Base-by-base conservation (phyloP, 2,329 filamentous ascomycete species). In the Pseudogymnoascus sp. region DNA sequence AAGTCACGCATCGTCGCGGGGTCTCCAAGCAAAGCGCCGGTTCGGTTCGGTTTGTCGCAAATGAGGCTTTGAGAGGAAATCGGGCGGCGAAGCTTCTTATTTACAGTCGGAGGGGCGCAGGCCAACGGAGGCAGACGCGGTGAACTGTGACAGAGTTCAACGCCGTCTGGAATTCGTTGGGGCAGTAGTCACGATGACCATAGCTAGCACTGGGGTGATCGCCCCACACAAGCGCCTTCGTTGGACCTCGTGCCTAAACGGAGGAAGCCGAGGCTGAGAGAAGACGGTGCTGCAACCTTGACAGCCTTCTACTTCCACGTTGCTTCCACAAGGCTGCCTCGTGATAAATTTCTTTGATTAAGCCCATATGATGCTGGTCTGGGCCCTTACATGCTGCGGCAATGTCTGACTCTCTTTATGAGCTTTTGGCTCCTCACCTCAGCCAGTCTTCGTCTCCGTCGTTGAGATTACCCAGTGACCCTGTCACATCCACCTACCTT, bases 341-440 rank as follows among this genome's bases (percentile, higher is more conserved):
- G 37, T 60, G 56, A 37, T 60, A 60, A 60, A 38, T 31, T 4
- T 19, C 26, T 53, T 53, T 53, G 46, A 53, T 14, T 10, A 16
- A 11, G 46, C 24, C 5, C 46, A n/a, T 61, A 65, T 62, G 46
- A 16, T 53, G 46, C 46, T 53, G 46, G 46, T 16, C 14, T 31
- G 46, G 46, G 46, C 26, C 46, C 46, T 53, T 53, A 4, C 46
- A 31, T 31, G 26, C 46, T 59, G 60, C 62, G 64, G 72, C 41
- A 62, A 89, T 89, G 86, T 81, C 85, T 53, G 90, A 93, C 72
- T 80, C 89, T 14, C 80, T 96, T 40, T 88, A 90, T 70, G 90
- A 95, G 64, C 80, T 95, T 43, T 81, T 95, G 46, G 76, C 79
- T 62, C 85, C 87, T 26, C 83, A 88, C 72, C 78, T 88, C 66